phyloP scores from a whole-genome alignment of 139 green algal species.

The Chlorella sp. region DNA sequence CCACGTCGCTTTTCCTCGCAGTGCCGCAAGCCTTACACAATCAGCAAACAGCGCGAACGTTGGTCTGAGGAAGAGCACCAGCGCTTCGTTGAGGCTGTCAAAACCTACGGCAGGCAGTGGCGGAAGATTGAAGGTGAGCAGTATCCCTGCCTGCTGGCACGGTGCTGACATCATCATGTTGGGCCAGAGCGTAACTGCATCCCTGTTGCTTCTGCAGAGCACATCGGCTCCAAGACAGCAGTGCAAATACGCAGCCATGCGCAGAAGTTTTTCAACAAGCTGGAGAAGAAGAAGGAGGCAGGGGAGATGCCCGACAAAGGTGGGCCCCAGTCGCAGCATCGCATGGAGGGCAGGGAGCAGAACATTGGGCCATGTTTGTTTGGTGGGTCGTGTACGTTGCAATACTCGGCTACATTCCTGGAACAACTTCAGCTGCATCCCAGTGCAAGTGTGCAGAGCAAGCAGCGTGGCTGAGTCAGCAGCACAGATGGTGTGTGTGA shows the following conservation, averaged over 20 bases:
- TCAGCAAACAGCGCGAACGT: constrained; percentile 57
- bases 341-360: too few species aligned
- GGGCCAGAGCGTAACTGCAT: not conserved
- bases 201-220: constrained; percentile 48
- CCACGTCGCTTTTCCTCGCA: too few species aligned
- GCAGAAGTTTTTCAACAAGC: constrained; percentile 88
- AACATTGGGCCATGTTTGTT: too few species aligned
- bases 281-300: constrained; percentile 48
- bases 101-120: constrained; percentile 57
- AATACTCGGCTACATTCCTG: too few species aligned
- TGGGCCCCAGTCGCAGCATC: too few species aligned
- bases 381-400: too few species aligned
- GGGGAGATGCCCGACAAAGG: too few species aligned
- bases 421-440: too few species aligned
- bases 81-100: constrained; percentile 82
- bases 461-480: too few species aligned
- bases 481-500: not conserved
- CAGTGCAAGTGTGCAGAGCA: too few species aligned
- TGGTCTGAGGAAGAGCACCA: constrained; percentile 92
- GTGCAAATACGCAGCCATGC: constrained; percentile 94
- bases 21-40: constrained; percentile 59
- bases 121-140: constrained; percentile 37
- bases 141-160: not conserved
- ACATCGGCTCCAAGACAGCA: constrained; percentile 90
- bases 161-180: not conserved